Conservation (phyloP, 768 basidiomycete species). For the Tulasnella sp. region DNA sequence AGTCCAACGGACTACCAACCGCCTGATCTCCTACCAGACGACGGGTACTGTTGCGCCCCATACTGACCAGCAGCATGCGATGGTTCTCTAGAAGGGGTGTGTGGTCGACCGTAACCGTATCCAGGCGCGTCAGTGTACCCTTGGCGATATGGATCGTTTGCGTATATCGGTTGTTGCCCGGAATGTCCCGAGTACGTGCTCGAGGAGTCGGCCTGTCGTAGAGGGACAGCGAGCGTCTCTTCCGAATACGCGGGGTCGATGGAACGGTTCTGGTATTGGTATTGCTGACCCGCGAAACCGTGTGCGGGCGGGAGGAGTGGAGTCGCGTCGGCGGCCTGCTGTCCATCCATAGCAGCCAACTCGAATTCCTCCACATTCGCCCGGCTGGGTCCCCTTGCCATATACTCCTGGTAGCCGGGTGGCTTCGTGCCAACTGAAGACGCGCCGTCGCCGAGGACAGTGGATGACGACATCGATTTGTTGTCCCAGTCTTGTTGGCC, state of each 20-base stretch:
- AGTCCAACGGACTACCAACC: no score
- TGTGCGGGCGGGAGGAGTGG: slow-evolving; percentile 1
- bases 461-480: slow-evolving; percentile 43
- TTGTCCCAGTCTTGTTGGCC: slow-evolving; percentile 85
- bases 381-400: slow-evolving; percentile 3
- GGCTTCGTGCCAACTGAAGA: not conserved
- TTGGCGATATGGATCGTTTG: slow-evolving; percentile 1
- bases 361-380: slow-evolving; percentile 1
- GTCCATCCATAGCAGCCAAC: not conserved
- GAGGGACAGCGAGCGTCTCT: not conserved
- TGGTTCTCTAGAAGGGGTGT: no score
- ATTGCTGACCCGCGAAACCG: slow-evolving; percentile 11
- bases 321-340: not conserved
- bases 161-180: not conserved
- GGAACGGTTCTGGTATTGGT: not conserved
- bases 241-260: not conserved
- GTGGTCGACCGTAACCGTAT: slow-evolving; percentile 2
- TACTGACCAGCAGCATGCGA: not conserved
- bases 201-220: not conserved
- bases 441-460: slow-evolving; percentile 11
- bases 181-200: slow-evolving; percentile 4
- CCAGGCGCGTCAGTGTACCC: not conserved
- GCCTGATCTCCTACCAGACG: not conserved
- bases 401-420: slow-evolving; percentile 11
- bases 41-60: not conserved